Base-by-base conservation (phyloP, 768 basidiomycete species). In the Amanita thiersii region DNA sequence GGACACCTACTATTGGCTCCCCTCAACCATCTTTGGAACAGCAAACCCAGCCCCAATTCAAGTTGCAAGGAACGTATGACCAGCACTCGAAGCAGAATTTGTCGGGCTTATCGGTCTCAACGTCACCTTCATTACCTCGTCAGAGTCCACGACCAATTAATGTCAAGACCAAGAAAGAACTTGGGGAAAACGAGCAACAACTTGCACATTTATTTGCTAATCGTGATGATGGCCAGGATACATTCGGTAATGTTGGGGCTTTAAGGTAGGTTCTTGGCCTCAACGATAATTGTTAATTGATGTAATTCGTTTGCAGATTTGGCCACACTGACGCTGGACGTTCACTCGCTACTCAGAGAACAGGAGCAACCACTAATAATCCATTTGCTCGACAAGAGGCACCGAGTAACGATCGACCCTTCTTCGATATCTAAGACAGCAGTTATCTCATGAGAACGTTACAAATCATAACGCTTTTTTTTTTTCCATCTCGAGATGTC, bases 211-310 rank as follows among this genome's bases (percentile, higher is more conserved):
- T 97, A 51, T 80, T 97, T 48, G 93, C 88, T 4, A 88, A 86
- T 54, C 72, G 83, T 38, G 93, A 96, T 43, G 91, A 88, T 51
- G 94, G 96, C 1, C 68, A 86, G 56, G 96, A 99, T 62, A 94
- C 94, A 40, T 98, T 97, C 56, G 94, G 94, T 38, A 99, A 98
- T 58, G 52, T 78, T 23, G 94, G 94, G 14, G 47, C 68, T 39
- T 57, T 94, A 47, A 75, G 92, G 70, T 79, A 40, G 47, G 70
- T 63, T 47, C 52, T 21, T 25, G 30, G n/a, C 17, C 49, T n/a
- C n/a, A n/a, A 24, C 28, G n/a, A 30, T 12, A 14, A 8, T 32
- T 7, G 23, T 10, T 25, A 5, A 21, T 12, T 23, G 23, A 23
- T 29, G 10, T 3, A 29, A 47, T 14, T 38, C 24, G 14, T 34